Evolutionary conservation across 139 green algal genomes (phyloP), one percentile per base, ranked within the genome.

Genomic region (Closterium sp.): DNA sequence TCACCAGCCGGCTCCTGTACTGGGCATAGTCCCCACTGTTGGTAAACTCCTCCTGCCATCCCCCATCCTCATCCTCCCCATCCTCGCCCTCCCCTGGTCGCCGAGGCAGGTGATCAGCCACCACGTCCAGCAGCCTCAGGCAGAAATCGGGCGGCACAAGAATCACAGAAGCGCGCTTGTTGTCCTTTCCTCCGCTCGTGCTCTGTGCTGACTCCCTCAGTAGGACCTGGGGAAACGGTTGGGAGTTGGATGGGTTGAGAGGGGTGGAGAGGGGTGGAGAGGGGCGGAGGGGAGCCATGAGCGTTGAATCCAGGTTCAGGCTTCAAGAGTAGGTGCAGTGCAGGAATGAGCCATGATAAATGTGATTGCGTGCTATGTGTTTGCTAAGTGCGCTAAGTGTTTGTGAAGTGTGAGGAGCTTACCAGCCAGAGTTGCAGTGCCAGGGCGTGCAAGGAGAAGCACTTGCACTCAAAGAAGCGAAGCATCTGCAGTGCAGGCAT

Each of bases 1-100:
- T 87, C 84, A 87, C 84, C 27, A 87, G 84, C 24, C 84, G 27
- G 84, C 84, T 87, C n/a, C 84, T 29, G 84, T 87, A 87, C 84
- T 87, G 84, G 5, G 84, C 24, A 30, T 32, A 87, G 84, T 87
- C 84, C n/a, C 84, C n/a, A 7, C 84, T 87, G 84, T 10, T 87
- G n/a, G 7, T 9, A 28, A 87, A 87, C 84, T 87, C 84, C n/a
- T 87, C 85, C 85, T 87, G 28, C 85, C n/a, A 31, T 4, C 21
- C 85, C 2, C 27, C 62, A 11, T 13, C 62, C 5, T 79, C 62
- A 0, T 24, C 62, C 62, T 27, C 62, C 50, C 50, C 50, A 24
- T 73, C 50, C 7, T 50, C 38, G 13, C 85, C 85, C 1, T 87
- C 85, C 0, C 85, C 85, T 29, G 28, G 28, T 0, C 28, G 85